These are phyloP conservation scores for Elongisporangium anandrum DNA, from an alignment of 352 stramenopile genomes.

Conservation along the genomic window DNA sequence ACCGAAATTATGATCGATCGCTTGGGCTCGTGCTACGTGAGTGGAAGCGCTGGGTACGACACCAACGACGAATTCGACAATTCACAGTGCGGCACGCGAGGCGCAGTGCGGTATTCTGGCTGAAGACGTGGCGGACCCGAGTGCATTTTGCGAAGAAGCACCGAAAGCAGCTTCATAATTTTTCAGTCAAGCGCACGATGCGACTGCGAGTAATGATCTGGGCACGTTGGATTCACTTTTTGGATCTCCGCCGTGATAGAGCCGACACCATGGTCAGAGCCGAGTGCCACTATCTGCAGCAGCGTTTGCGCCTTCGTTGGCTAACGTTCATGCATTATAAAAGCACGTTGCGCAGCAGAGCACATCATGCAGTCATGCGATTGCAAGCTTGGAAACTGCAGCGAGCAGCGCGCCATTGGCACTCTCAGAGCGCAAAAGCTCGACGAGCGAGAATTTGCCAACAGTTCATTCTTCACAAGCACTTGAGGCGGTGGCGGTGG, in stretches of 20 bases:
- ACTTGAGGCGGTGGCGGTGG: slow-evolving; percentile 28
- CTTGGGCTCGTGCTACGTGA: slow-evolving; percentile 17
- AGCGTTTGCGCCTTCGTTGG: background rate
- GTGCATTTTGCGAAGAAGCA: background rate
- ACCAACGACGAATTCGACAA: background rate
- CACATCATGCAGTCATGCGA: background rate
- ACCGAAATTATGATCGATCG: slow-evolving; percentile 19
- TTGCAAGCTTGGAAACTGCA: background rate
- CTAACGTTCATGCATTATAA: background rate
- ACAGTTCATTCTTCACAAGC: slow-evolving; percentile 32
- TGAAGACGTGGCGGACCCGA: background rate
- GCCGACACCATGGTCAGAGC: background rate
- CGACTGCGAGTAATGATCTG: background rate
- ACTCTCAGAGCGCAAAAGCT: slow-evolving; percentile 1
- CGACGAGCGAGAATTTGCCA: slow-evolving; percentile 11
- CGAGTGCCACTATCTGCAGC: background rate
- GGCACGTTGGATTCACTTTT: background rate
- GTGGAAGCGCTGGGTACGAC: background rate
- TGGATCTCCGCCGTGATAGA: background rate
- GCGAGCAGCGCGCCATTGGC: slow-evolving; percentile 19
- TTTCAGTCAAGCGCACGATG: background rate
- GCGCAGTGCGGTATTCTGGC: background rate
- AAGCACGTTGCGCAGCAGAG: background rate
- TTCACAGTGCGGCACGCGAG: background rate
- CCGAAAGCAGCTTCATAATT: background rate